Evolutionary conservation across 2,329 filamentous ascomycete genomes (phyloP), one percentile per base, ranked within the genome.

Genomic region (Colletotrichum destructivum): DNA sequence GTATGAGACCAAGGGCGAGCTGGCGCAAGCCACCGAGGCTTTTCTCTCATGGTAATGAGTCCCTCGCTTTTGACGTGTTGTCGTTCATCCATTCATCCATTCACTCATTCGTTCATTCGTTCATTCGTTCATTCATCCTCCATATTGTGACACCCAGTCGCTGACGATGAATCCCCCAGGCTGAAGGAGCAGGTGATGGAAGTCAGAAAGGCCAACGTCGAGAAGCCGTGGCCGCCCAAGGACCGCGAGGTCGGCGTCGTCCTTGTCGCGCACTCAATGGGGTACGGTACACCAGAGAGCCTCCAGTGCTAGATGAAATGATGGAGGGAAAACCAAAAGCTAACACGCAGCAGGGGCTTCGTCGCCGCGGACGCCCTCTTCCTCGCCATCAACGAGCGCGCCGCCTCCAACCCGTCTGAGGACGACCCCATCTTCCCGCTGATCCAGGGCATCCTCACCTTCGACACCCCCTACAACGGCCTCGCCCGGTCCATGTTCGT

Each of bases 391-490:
- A 88, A 91, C 71, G 93, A 94, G 75, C 86, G 90, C 71, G 86
- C 88, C 0, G 78, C 83, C 15, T 78, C 75, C 47, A 78, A 79
- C n/a, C 70, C 79, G 35, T 74, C 75, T 1, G 76, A 81, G 9
- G 75, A 75, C 1, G 71, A 76, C 2, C 87, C 91, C 60, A 90
- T 94, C 80, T 97, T 97, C 80, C 94, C 94, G 0, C 89, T 93
- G 65, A 92, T 97, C 71, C 92, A 94, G 77, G 94, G 93, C 61
- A 87, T 97, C 18, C 85, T 97, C 44, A 90, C 94, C 8, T 96
- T 96, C 76, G 94, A 97, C 81, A 97, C 95, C 0, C 95, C 95
- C 0, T 97, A 92, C 81, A 90, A 94, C 69, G 91, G 92, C 8
- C 86, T 90, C 18, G 86, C 88, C 3, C 82, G 88, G 15, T 87